phyloP scores from a whole-genome alignment of 371 early-diverging fungal species.

The Phascolomyces articulosus region DNA sequence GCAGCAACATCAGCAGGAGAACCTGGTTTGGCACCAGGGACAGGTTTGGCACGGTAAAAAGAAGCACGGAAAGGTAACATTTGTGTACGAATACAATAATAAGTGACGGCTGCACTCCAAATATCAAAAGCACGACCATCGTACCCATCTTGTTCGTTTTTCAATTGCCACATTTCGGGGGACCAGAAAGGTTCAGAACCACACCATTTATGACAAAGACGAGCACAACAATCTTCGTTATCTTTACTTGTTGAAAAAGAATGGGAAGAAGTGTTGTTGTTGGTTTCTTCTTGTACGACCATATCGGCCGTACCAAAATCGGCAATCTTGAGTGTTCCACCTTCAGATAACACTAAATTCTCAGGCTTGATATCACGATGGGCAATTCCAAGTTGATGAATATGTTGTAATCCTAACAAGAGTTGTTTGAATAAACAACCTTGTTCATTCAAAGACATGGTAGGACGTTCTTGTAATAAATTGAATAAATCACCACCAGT shows the following conservation, averaged over 20 bases:
- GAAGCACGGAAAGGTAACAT: slow-evolving; percentile 62
- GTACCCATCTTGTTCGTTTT: slow-evolving; percentile 61
- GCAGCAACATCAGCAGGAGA: slow-evolving; percentile 43
- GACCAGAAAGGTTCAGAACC: slow-evolving; percentile 93
- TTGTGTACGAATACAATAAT: slow-evolving; percentile 78
- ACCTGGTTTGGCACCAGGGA: slow-evolving; percentile 44
- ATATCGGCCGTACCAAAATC: slow-evolving; percentile 97
- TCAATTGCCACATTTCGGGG: slow-evolving; percentile 73
- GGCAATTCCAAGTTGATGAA: slow-evolving; percentile 92
- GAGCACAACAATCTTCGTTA: too few relatives aligned
- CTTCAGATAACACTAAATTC: slow-evolving; percentile 87
- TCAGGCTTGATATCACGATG: slow-evolving; percentile 91
- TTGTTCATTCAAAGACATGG: slow-evolving; percentile 46
- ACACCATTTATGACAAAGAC: slow-evolving; percentile 77
- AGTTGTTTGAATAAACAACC: slow-evolving; percentile 82
- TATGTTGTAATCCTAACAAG: slow-evolving; percentile 92
- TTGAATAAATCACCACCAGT: slow-evolving; percentile 68
- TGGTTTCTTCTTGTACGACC: slow-evolving; percentile 90
- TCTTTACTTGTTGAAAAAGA: too few relatives aligned
- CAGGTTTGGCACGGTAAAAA: slow-evolving; percentile 63
- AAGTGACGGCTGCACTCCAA: slow-evolving; percentile 87
- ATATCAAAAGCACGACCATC: slow-evolving; percentile 82
- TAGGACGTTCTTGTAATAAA: slow-evolving; percentile 39
- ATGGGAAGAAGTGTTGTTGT: too few relatives aligned
- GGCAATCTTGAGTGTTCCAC: slow-evolving; percentile 92